Conservation (phyloP, 2,329 filamentous ascomycete genomes). For the Xylaria digitata region DNA sequence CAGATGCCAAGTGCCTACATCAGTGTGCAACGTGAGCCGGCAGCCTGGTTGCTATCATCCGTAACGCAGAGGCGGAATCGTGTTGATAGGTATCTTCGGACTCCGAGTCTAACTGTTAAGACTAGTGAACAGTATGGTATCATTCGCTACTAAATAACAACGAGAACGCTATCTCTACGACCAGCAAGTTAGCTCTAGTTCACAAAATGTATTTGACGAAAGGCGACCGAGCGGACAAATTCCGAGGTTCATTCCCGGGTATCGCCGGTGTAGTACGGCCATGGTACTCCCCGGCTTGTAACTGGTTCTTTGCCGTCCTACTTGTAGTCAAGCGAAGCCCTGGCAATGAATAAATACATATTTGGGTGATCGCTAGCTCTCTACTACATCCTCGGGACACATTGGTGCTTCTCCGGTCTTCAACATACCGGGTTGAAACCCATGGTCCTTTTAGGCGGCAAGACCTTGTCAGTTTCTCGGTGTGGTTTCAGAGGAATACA, state of each 20-base stretch:
- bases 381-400: not conserved
- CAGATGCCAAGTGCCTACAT: constrained; percentile 8
- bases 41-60: constrained; percentile 6
- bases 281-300: not conserved
- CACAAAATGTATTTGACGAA: not conserved
- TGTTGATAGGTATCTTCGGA: constrained; percentile 1
- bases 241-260: constrained; percentile 2
- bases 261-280: not conserved
- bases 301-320: no score
- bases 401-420: not conserved
- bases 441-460: not conserved
- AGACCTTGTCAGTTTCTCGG: not conserved
- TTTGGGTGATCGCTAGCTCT: not conserved
- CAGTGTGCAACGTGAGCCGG: not conserved
- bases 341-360: not conserved
- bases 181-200: not conserved
- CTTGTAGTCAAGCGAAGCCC: not conserved
- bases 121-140: not conserved
- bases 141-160: constrained; percentile 1
- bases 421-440: not conserved
- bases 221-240: not conserved
- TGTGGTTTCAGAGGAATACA: not conserved
- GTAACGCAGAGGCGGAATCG: not conserved
- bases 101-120: not conserved
- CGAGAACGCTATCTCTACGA: not conserved